Base-by-base conservation (phyloP, 2,329 filamentous ascomycete species). In the Nemania sp. region DNA sequence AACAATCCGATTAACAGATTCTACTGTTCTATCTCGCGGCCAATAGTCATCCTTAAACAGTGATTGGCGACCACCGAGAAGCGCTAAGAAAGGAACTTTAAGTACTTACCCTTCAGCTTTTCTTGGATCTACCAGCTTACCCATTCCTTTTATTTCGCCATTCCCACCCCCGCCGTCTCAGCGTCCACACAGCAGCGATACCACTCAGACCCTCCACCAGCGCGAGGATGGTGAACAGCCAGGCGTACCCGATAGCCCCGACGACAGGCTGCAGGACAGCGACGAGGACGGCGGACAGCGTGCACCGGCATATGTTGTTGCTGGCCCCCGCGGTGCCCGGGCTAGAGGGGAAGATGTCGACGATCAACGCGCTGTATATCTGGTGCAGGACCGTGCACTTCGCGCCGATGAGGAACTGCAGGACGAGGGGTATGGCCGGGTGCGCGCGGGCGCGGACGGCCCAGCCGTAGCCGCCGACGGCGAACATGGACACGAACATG, bases 221-320 rank as follows among this genome's bases (percentile, higher is more conserved):
- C 5, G 42, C 68, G 3, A 69, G 43, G 29, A 65, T 13, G 10
- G 78, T 80, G 59, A 80, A 80, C 2, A 74, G 75, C 78, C 79
- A 80, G 0, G 78, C 78, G 5, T 74, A 70, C 4, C 76, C 78
- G 66, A 79, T 77, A 1, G 48, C 54, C 39, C 63, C 39, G 4
- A 68, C 46, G 2, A 69, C 42, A 13, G 67, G 68, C n/a, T 70
- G 59, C 21, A 71, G 46, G 15, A 66, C 52, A 11, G 66, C 64
- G 3, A 69, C 60, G 2, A 35, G 46, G 17, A 52, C 57, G n/a
- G 65, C 67, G 3, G 63, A 51, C 10, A 69, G 10, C 2, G 54
- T 55, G 53, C 66, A 68, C 13, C 67, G 43, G 20, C 43, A 43
- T 35, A 69, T 65, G 29, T 61, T 66, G 17, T 53, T 62, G 5